Conservation (phyloP, 176 grass and related monocot species). For the Lolium perenne region DNA sequence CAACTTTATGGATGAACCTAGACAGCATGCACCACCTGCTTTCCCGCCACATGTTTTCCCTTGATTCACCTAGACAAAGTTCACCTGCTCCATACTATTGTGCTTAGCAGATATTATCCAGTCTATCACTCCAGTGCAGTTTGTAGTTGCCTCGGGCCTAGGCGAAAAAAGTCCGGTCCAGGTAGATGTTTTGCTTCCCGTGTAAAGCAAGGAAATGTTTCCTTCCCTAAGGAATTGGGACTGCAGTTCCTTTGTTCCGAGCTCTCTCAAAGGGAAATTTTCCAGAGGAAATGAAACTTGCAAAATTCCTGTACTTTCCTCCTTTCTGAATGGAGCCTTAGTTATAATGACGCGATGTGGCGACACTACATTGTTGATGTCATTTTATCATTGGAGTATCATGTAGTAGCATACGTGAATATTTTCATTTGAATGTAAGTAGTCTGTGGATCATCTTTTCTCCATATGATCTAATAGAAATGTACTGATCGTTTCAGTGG, state of each 20-base stretch:
- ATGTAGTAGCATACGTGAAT: not conserved
- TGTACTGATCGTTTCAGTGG: conserved; percentile 55
- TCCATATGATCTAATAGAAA: conserved; percentile 44
- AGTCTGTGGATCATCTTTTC: conserved; percentile 14
- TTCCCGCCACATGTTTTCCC: not conserved
- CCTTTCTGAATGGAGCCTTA: not conserved
- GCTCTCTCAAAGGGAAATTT: not conserved
- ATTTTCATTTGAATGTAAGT: conserved; percentile 19
- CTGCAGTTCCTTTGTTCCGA: not conserved
- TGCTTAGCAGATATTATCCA: not conserved
- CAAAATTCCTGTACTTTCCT: not conserved
- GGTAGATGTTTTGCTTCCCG: not conserved
- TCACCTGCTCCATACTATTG: not conserved
- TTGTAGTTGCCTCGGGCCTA: not conserved
- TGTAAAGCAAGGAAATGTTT: not conserved
- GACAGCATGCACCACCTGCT: not conserved
- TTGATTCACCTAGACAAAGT: not conserved
- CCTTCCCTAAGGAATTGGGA: not conserved
- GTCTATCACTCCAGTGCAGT: not conserved
- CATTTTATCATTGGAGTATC: conserved; percentile 25
- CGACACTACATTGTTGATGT: not conserved
- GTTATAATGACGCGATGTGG: not conserved
- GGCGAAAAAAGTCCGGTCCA: not conserved
- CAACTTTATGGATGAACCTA: not conserved
- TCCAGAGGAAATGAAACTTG: not conserved